Evolutionary conservation across 2,329 filamentous ascomycete genomes (phyloP), one percentile per base, ranked within the genome.

Genomic region (Xylaria sp.): DNA sequence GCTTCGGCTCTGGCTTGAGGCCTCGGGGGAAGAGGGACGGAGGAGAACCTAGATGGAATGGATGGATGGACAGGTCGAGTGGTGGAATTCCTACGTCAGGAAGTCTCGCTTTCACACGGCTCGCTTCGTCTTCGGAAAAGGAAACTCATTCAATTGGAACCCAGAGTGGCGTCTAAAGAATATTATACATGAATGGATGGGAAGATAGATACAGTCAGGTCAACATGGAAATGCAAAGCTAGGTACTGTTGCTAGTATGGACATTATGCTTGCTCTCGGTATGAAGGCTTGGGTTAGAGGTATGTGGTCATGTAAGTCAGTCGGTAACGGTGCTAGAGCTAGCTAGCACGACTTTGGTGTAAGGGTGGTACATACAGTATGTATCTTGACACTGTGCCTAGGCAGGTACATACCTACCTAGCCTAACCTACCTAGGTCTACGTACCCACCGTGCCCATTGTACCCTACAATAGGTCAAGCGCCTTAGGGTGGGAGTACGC

Each of bases 111-210:
- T 67, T 69, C 63, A 67, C 64, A 12, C 42, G 34, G 42, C 55
- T 63, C 21, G 54, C 11, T 54, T 61, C 19, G 58, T 65, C 42
- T 45, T 58, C 50, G 62, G 68, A 68, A 64, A 69, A 62, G 64
- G 60, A 62, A 66, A 71, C 36, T 61, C 21, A 67, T 45, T 69
- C 64, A 70, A 70, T 71, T 70, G 69, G 71, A 68, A 72, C 67
- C 67, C 61, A 68, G 34, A 51, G 64, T 63, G 70, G 68, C 63
- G 71, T 71, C 64, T 69, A 69, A 69, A 71, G 69, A 72, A 75
- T 72, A 72, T 69, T 72, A 73, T 74, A 74, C 69, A 70, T 70
- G n/a, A 53, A 56, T 32, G 50, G 42, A 63, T 32, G 42, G 42
- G 60, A 21, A 27, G 65, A 63, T 47, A 70, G 61, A 64, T 59